phyloP scores from a whole-genome alignment of 1,284 basidiomycete genomes.

The Cryptococcus sp. region DNA sequence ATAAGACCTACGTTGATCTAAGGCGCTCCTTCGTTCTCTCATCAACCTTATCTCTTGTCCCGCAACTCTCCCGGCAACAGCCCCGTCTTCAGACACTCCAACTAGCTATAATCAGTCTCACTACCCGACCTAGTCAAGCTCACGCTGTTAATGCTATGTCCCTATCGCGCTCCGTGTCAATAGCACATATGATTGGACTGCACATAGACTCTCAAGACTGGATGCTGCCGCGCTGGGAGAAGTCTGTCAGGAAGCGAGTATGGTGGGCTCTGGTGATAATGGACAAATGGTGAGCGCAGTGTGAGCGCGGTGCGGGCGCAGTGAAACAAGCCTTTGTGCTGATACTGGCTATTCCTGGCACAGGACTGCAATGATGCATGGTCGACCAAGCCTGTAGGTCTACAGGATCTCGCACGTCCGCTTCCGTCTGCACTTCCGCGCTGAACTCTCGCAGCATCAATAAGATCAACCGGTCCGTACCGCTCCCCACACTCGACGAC shows the following conservation, averaged over 20 bases:
- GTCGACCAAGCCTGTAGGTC: conserved; percentile 9
- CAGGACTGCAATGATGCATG: conserved; percentile 7
- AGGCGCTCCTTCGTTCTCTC: too few species aligned
- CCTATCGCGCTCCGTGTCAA: conserved; percentile 7
- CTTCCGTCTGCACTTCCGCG: neutral
- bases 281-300: conserved; percentile 10
- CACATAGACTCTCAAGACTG: conserved; percentile 8
- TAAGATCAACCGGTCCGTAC: conserved; percentile 6
- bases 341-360: too few species aligned
- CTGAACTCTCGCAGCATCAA: neutral
- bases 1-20: too few species aligned
- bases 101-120: conserved; percentile 8
- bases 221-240: conserved; percentile 11
- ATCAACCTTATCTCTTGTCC: too few species aligned
- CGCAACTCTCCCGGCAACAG: neutral
- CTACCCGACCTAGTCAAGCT: conserved; percentile 9
- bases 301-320: too few species aligned
- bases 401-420: neutral
- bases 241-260: conserved; percentile 9
- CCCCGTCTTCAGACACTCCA: conserved; percentile 7
- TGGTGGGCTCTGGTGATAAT: conserved; percentile 12
- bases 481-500: conserved; percentile 8
- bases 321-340: neutral
- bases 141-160: conserved; percentile 12
- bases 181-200: conserved; percentile 7